Conservation (phyloP, 352 stramenopile genomes). For the Phytophthora colocasiae region DNA sequence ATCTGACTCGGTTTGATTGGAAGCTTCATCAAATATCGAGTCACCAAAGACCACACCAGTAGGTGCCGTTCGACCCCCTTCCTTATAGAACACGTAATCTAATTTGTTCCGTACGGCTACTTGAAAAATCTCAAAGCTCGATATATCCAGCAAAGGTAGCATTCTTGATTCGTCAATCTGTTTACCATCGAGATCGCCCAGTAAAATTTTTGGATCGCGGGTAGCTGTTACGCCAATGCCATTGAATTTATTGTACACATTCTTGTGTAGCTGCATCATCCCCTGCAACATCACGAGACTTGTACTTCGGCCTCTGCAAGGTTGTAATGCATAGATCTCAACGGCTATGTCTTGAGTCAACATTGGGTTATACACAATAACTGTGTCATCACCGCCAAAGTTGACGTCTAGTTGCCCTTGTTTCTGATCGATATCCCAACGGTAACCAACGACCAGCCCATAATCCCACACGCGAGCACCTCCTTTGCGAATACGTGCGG, state of each 20-base stretch:
- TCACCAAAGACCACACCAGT: too few species aligned
- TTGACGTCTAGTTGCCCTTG: conserved; percentile 10
- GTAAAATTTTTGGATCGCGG: background rate
- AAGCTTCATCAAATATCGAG: too few species aligned
- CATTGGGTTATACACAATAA: background rate
- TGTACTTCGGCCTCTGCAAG: conserved; percentile 3
- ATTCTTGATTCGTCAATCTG: background rate
- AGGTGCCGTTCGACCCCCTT: background rate
- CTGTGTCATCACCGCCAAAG: background rate
- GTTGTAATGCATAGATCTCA: conserved; percentile 20
- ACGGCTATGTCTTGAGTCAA: conserved; percentile 7
- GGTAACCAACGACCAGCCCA: conserved; percentile 13
- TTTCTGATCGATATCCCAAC: background rate
- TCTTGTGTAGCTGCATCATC: conserved; percentile 1
- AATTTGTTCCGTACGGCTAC: conserved; percentile 3
- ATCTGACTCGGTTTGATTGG: too few species aligned
- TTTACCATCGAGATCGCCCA: background rate
- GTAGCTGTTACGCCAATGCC: background rate
- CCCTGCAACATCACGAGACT: conserved; percentile 12
- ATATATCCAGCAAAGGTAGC: conserved; percentile 5
- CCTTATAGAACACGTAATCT: conserved; percentile 4
- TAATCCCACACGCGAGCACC: conserved; percentile 17
- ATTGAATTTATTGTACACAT: conserved; percentile 17
- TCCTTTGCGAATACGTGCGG: background rate
- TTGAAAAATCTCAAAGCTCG: conserved; percentile 6